Evolutionary conservation across 1,284 basidiomycete species (phyloP).

Genomic region (Cutaneotrichosporon arboriforme): DNA sequence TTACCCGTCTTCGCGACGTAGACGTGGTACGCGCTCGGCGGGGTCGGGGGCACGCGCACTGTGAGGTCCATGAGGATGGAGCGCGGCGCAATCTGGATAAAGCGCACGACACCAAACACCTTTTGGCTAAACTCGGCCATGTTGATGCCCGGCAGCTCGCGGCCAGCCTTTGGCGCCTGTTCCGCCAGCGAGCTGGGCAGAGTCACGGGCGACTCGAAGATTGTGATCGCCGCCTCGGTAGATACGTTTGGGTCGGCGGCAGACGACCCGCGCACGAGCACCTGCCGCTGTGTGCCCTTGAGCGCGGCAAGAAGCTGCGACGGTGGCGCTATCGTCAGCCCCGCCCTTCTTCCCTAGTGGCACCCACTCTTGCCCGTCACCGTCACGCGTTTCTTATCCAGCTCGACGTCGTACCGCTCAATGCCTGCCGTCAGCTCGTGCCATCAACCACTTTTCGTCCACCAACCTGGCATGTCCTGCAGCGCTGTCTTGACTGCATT

Average conservation of each 20-base stretch:
- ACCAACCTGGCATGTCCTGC: conserved; percentile 30
- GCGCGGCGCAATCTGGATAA: conserved; percentile 46
- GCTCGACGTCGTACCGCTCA: conserved; percentile 47
- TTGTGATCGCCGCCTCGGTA: conserved; percentile 44
- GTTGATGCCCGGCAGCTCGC: conserved; percentile 34
- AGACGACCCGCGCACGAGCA: conserved; percentile 47
- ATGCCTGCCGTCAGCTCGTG: conserved; percentile 29
- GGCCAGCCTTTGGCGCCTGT: conserved; percentile 15
- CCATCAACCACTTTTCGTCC: too few relatives aligned
- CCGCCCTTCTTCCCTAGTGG: too few relatives aligned
- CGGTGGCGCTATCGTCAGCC: conserved; percentile 39
- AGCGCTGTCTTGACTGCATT: conserved; percentile 39
- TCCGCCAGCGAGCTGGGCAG: conserved; percentile 28
- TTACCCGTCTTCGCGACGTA: conserved; percentile 47
- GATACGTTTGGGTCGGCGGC: conserved; percentile 24
- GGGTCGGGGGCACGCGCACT: conserved; percentile 38
- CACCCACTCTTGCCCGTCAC: conserved; percentile 45
- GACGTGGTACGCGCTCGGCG: conserved; percentile 21
- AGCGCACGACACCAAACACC: conserved; percentile 48
- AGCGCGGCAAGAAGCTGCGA: conserved; percentile 45
- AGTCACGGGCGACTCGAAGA: conserved; percentile 47
- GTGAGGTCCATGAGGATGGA: conserved; percentile 47
- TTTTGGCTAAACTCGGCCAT: conserved; percentile 44
- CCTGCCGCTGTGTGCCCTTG: conserved; percentile 47
- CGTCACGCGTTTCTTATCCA: conserved; percentile 45